A percentile compares a stretch with the other conserved stretches of the same genome.
Conservation (phyloP, 495 filamentous ascomycete species). For the Neurospora sp. region DNA sequence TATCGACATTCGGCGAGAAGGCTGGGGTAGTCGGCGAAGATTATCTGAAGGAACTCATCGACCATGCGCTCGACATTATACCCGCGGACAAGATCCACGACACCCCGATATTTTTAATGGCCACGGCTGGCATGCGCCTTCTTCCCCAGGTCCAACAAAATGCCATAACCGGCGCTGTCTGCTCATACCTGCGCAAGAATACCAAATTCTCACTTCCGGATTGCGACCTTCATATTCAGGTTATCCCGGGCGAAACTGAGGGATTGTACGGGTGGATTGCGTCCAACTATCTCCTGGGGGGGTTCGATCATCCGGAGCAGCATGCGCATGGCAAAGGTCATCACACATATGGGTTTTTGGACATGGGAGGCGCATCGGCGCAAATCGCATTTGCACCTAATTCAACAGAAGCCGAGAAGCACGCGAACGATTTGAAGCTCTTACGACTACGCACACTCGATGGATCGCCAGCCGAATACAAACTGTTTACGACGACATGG, state of each 20-base stretch:
- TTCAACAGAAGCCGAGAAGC: constrained; percentile 77
- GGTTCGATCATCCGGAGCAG: constrained; percentile 69
- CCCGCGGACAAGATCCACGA: constrained; percentile 66
- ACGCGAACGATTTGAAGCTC: constrained; percentile 81
- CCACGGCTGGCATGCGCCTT: constrained; percentile 93
- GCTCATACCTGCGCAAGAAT: constrained; percentile 67
- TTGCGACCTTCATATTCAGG: constrained; percentile 83
- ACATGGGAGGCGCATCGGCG: constrained; percentile 96
- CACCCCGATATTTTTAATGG: constrained; percentile 89
- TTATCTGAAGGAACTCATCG: constrained; percentile 66
- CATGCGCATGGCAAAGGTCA: constrained; percentile 75
- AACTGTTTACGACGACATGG: constrained; percentile 93
- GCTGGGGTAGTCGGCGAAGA: constrained; percentile 69
- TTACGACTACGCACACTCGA: constrained; percentile 74
- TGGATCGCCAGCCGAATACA: constrained; percentile 66
- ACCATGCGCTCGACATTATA: constrained; percentile 78
- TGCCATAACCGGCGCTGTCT: constrained; percentile 66
- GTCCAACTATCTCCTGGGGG: constrained; percentile 93
- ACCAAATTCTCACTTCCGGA: constrained; percentile 83
- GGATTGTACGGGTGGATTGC: constrained; percentile 98
- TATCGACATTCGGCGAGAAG: constrained; percentile 78
- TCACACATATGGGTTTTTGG: constrained; percentile 93
- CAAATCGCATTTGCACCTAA: constrained; percentile 98
- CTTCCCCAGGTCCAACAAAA: constrained; percentile 64
- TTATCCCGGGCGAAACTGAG: constrained; percentile 95